Evolutionary conservation across 495 filamentous ascomycete genomes (phyloP), one percentile per base, ranked within the genome.

Genomic region (Cudoniella acicularis): DNA sequence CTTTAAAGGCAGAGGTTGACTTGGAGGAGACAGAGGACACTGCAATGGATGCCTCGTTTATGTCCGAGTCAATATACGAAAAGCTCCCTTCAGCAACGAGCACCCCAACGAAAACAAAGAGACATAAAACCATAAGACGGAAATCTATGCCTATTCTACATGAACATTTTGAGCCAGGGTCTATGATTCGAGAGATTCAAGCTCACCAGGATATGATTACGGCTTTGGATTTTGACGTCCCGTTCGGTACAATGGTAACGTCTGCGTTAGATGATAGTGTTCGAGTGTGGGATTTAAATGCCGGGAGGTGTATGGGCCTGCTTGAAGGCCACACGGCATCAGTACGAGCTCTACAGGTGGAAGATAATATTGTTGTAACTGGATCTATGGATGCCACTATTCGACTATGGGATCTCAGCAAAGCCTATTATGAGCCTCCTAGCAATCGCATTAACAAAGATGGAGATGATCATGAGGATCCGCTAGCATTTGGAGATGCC

Each of bases 61-160:
- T 98, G 95, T 97, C 94, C 1, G 91, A 96, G 68, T 96, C 91
- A 8, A 90, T 99, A 61, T 99, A 97, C 67, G 87, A 93, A 66
- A 98, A 97, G 70, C 72, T 98, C 16, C 90, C 91, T 0, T 82
- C 84, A 11, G 70, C 83, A 13, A 79, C 80, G 57, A 73, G 81
- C 24, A 74, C 69, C 48, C 72, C 77, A 9, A 70, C 76, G 6
- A 72, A 72, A 56, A 73, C 81, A 25, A 82, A 85, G 70, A 85
- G 86, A 63, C 86, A 85, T 45, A 85, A 86, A 58, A 84, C 82
- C 23, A 83, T 81, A 64, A 77, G 81, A 42, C 73, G 79, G 36
- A 92, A 91, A 72, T 92, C 92, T 0, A 95, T 93, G 87, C 91
- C 94, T 21, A 90, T 98, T 56, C 77, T 97, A 53, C 94, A 98